These are phyloP conservation scores for Ceratobasidium sp. DNA, from an alignment of 1,284 basidiomycete genomes.

Conservation along the genomic window DNA sequence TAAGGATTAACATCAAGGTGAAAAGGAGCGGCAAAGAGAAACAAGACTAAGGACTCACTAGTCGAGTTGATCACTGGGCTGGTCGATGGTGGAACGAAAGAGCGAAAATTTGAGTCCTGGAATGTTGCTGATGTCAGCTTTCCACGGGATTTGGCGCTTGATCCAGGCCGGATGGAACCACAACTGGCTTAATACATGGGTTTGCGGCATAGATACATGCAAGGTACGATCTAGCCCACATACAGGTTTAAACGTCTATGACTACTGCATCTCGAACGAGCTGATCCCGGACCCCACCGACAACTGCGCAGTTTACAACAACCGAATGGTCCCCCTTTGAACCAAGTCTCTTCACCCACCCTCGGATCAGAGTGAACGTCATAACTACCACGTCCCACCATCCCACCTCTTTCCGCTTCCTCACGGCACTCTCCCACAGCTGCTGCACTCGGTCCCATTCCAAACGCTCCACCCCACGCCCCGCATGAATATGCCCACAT, in stretches of 20 bases:
- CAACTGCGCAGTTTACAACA: conserved; percentile 4
- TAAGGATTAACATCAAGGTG: conserved; percentile 41
- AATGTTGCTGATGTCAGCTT: no score
- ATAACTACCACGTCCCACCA: neutral
- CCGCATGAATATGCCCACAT: conserved; percentile 62
- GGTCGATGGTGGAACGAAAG: no score
- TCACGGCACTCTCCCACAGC: conserved; percentile 55
- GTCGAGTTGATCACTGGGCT: no score
- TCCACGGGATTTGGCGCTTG: no score
- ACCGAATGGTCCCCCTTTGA: neutral
- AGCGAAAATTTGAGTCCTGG: no score
- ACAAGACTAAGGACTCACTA: neutral
- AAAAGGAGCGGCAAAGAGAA: neutral
- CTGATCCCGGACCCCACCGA: neutral
- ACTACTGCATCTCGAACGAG: no score
- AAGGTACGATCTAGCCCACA: neutral
- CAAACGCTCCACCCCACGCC: conserved; percentile 55
- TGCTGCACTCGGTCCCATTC: conserved; percentile 56
- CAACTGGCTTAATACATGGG: no score
- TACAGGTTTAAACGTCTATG: no score
- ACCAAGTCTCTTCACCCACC: neutral
- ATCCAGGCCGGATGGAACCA: no score
- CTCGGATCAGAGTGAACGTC: neutral
- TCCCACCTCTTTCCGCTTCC: neutral
- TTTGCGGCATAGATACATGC: no score